Conservation (phyloP, 495 filamentous ascomycete species). For the Hamigera avellanea region DNA sequence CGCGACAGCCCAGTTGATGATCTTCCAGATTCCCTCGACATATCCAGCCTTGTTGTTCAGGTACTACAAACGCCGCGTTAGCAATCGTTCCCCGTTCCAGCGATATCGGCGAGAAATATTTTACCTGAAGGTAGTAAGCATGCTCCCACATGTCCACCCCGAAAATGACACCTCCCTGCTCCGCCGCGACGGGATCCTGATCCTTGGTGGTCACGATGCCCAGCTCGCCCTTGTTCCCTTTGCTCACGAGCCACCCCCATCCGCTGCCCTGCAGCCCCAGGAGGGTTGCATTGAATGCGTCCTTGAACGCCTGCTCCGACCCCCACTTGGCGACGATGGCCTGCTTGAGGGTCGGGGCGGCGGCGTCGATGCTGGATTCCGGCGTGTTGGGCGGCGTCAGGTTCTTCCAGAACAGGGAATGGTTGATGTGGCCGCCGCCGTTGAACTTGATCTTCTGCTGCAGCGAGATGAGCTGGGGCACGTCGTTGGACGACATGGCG, state of each 20-base stretch:
- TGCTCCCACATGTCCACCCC: conserved; percentile 99
- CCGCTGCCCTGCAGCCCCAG: conserved; percentile 85
- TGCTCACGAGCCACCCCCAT: conserved; percentile 88
- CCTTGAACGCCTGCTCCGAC: conserved; percentile 52
- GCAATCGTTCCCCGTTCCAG: conserved; percentile 10
- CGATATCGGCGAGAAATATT: conserved; percentile 6
- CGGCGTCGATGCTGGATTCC: conserved; percentile 53
- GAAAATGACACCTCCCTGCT: conserved; percentile 65
- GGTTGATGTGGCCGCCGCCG: conserved; percentile 87
- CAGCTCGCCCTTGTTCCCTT: conserved; percentile 51
- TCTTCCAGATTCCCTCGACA: conserved; percentile 87
- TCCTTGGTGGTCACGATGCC: conserved; percentile 68
- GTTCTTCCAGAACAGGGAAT: conserved; percentile 89
- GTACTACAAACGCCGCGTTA: conserved; percentile 55
- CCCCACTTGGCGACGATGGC: conserved; percentile 67
- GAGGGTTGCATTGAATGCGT: conserved; percentile 57
- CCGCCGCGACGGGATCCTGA: conserved; percentile 83
- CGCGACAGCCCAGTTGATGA: conserved; percentile 89
- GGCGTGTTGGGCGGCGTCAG: conserved; percentile 52
- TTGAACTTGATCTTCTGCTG: conserved; percentile 90
- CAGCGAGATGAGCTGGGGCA: conserved; percentile 54
- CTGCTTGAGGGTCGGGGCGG: conserved; percentile 36
- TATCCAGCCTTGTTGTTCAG: conserved; percentile 95
- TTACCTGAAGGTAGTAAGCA: conserved; percentile 50
- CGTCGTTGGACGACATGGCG: conserved; percentile 32